Conservation (phyloP, 176 grass and related monocot genomes). For the Poa pratensis region DNA sequence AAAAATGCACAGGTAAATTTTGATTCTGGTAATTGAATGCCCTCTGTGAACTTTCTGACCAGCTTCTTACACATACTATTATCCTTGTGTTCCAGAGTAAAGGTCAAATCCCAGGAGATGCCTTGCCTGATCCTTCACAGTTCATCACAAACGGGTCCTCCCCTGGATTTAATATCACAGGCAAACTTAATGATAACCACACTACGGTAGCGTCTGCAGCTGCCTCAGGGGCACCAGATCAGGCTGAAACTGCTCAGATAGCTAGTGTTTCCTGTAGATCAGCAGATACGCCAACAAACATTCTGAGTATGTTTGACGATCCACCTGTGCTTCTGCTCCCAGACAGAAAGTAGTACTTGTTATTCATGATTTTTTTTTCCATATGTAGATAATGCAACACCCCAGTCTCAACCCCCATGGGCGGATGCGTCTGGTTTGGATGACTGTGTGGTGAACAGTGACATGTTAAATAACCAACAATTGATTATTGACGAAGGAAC, state of each 20-base stretch:
- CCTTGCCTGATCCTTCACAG: constrained; percentile 57
- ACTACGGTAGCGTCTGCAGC: constrained; percentile 52
- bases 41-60: constrained; percentile 1
- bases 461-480: constrained; percentile 60
- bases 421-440: constrained; percentile 50
- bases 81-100: constrained; percentile 57
- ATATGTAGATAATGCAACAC: constrained; percentile 58
- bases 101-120: constrained; percentile 63
- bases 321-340: constrained; percentile 35
- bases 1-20: constrained; percentile 83
- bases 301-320: constrained; percentile 49
- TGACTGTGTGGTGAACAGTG: constrained; percentile 60
- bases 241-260: constrained; percentile 52
- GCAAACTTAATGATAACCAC: constrained; percentile 56
- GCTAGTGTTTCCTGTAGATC: constrained; percentile 53
- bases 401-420: constrained; percentile 64
- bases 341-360: constrained; percentile 24
- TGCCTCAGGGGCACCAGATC: constrained; percentile 59
- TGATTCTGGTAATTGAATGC: constrained; percentile 38
- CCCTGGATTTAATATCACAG: constrained; percentile 60
- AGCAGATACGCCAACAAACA: constrained; percentile 54
- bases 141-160: constrained; percentile 70
- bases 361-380: constrained; percentile 32
- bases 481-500: constrained; percentile 86
- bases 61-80: constrained; percentile 31